Base-by-base conservation (phyloP, 345 rosid species). In the Pugionium cornutum region DNA sequence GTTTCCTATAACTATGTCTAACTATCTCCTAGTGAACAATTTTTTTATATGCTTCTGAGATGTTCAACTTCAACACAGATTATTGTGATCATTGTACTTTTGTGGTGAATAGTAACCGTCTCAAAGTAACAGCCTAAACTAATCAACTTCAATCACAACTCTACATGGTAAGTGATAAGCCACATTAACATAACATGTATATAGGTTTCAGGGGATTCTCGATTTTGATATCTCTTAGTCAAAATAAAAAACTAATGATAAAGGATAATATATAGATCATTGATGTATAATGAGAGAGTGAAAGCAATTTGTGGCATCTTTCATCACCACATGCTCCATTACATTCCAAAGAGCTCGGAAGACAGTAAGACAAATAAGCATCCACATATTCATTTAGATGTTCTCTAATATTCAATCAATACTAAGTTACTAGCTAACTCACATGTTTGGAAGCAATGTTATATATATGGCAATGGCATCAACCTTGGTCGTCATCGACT, bases 291-390 rank as follows among this genome's bases (percentile, higher is more conserved):
- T 64, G 7, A 7, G 34, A 59, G 53, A 59, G 36, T 43, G 5
- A 35, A 51, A 51, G 39, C 53, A 58, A 39, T 49, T 29, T 29
- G 64, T 67, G 62, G 9, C 46, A 66, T 53, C 29, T 18, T 64
- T 52, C 36, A 40, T 37, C 37, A 11, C 67, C 66, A 29, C 56
- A 53, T 42, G 51, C 66, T 53, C 43, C 10, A 26, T 25, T 39
- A 63, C 75, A 69, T 26, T 71, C 52, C 75, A 64, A 71, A 71
- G 43, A 3, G 26, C 4, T 64, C 0, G 69, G 39, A 56, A 63
- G 52, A 48, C 64, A 70, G 46, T 33, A 70, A 57, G 56, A 48
- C 29, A 58, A 68, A 50, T 2, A 46, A 37, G 31, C 67, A 70
- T 27, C 45, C 26, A 31, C 18, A 1, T 62, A 55, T 31, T 37